A percentile compares a stretch with the other conserved stretches of the same genome.
phyloP scores from a whole-genome alignment of 257 asterid genomes.

The Echites panduratus region DNA sequence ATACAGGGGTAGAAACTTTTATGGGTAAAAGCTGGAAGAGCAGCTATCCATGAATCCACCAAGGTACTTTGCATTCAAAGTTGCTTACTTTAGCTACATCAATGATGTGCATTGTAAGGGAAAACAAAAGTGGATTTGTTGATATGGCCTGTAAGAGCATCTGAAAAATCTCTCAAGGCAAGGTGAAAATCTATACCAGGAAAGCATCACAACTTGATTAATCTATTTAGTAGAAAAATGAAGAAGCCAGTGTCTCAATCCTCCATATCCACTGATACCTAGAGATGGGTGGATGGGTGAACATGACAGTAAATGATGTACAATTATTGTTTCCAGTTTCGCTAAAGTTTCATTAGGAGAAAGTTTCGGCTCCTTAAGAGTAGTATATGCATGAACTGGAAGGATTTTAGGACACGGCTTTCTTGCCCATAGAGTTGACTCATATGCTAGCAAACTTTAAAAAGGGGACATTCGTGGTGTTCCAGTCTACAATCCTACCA shows the following conservation, averaged over 20 bases:
- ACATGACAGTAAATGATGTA: neutral
- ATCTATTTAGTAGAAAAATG: neutral
- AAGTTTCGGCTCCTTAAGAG: neutral
- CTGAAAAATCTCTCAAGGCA: neutral
- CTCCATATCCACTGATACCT: neutral
- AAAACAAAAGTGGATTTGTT: neutral
- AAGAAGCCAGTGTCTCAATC: neutral
- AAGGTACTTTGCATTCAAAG: neutral
- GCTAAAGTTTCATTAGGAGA: neutral
- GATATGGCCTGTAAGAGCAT: too few species aligned
- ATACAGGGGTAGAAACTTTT: slow-evolving; percentile 33
- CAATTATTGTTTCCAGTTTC: neutral
- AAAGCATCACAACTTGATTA: neutral
- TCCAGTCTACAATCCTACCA: neutral
- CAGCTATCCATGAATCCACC: neutral
- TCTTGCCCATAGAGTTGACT: too few species aligned
- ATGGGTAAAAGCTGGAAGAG: slow-evolving; percentile 19
- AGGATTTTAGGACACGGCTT: neutral
- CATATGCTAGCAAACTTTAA: neutral
- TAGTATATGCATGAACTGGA: neutral
- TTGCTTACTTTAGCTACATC: neutral
- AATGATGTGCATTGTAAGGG: neutral
- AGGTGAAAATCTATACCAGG: neutral
- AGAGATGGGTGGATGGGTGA: neutral
- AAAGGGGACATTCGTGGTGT: neutral